Base-by-base conservation (phyloP, 2,329 filamentous ascomycete genomes). In the Diplocarpon rosae region DNA sequence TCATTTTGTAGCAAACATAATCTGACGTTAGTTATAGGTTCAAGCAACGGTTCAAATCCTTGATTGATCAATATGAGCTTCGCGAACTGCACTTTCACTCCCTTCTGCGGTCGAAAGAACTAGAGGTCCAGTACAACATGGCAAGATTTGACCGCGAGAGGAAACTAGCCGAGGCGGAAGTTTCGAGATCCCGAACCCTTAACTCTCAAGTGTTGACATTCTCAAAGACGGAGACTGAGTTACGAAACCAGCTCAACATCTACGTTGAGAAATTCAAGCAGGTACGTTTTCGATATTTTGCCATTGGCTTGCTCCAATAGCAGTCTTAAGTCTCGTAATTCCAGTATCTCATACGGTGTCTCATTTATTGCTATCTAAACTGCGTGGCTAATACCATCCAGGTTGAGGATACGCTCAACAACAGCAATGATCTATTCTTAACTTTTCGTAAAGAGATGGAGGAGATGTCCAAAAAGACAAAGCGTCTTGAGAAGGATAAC, bases 251-350 rank as follows among this genome's bases (percentile, higher is more conserved):
- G 66, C 78, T 98, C 57, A 96, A 95, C 63, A 90, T 95, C 57
- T 98, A 98, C 59, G 90, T 95, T 20, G 92, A 98, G 63, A 98
- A 96, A 69, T 96, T 96, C 69, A 96, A 96, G 71, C 92, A 98
- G 85, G 90, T 95, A 77, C 65, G 75, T 64, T 44, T 52, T 31
- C 27, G 40, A 8, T 12, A n/a, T 24, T 30, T 9, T 20, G 9
- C 7, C 42, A 27, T 30, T n/a, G 37, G 17, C 12, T 20, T 13
- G 35, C 14, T 36, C 20, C 15, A 28, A 16, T 45, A 31, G 31
- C 35, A 39, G 20, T 24, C 20, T 24, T 7, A 3, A 24, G 20
- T 24, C 20, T 24, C 7, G 7, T 24, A 7, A 7, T 7, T 24
- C 20, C 20, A 4, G 20, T 24, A 24, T 24, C 7, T 3, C 4